These are phyloP conservation scores for Esteya vermicola DNA, from an alignment of 2,329 filamentous ascomycete genomes.

Conservation along the genomic window DNA sequence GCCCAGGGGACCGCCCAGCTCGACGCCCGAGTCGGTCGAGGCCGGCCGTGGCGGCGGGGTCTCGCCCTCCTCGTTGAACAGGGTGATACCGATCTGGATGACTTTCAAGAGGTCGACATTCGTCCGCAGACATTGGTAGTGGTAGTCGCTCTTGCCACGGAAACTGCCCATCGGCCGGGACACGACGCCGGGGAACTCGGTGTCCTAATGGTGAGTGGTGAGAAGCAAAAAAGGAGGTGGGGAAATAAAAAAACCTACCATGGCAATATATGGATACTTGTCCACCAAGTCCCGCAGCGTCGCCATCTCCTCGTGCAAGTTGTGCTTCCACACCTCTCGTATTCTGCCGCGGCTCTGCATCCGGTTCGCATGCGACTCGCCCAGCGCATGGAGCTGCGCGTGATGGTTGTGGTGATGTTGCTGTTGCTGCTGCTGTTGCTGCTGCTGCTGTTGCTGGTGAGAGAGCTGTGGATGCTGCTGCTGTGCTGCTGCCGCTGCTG, in stretches of 20 bases:
- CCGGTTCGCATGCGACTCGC: constrained; percentile 39
- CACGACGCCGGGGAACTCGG: constrained; percentile 96
- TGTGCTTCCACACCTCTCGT: constrained; percentile 91
- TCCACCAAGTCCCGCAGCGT: constrained; percentile 70
- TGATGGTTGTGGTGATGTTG: constrained; percentile 32
- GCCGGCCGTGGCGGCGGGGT: constrained; percentile 59
- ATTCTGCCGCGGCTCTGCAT: constrained; percentile 60
- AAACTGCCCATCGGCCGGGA: constrained; percentile 91
- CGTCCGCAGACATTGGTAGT: constrained; percentile 93
- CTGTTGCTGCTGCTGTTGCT: constrained; percentile 31
- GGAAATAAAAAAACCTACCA: constrained; percentile 52
- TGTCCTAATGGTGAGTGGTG: constrained; percentile 49
- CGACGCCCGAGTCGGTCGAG: constrained; percentile 23
- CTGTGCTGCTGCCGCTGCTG: constrained; percentile 28
- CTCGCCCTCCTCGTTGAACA: constrained; percentile 85
- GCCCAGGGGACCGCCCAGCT: constrained; percentile 20
- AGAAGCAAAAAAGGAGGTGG: constrained; percentile 1
- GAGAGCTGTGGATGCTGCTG: constrained; percentile 10
- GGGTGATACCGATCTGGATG: constrained; percentile 87
- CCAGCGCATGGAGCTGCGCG: constrained; percentile 18
- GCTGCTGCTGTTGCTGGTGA: constrained; percentile 23
- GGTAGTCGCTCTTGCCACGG: constrained; percentile 89
- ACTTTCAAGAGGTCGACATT: constrained; percentile 97
- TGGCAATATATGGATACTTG: constrained; percentile 89
- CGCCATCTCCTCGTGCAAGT: constrained; percentile 82